Evolutionary conservation across 108 stramenopile species (phyloP), one percentile per base, ranked within the genome.

Genomic region (Cyclotella distinguenda): DNA sequence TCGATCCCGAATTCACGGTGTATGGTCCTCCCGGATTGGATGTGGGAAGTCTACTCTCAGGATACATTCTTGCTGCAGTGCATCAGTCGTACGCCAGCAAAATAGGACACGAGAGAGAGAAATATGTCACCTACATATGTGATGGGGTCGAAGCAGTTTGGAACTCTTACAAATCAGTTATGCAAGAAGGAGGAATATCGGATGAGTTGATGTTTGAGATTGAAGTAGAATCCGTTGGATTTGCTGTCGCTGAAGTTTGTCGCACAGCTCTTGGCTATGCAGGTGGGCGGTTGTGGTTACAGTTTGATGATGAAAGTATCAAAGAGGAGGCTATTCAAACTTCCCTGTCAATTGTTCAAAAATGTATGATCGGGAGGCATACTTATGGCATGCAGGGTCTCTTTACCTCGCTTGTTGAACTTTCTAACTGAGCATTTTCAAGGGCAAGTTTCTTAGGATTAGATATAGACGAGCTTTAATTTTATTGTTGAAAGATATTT

Each of bases 1-100:
- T 92, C 43, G 91, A 92, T 78, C 88, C 91, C 10, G 91, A 92
- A 67, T 92, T 92, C 62, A 85, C 86, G 28, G 78, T 89, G n/a
- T 89, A 86, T 64, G 85, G 88, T 25, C 86, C 91, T 30, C 86
- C 86, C 33, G 88, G 86, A 22, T 65, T 92, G 22, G 90, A 91
- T 83, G 85, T 88, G 32, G 90, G 87, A 48, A 87, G 83, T 48
- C 74, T 88, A 31, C 72, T 86, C 42, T 81, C 81, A n/a, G 86
- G 89, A 28, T 87, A 82, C 46, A 70, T 85, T 60, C 70, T 87
- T 30, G 84, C 70, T 7, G 89, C 86, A 38, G 85, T 87, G 23
- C 86, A 86, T 55, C 85, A 87, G 46, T 74, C 78, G 2, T 84
- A 67, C 60, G 67, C 77, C 0, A 36, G 55, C 1, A 71, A 74